phyloP scores from a whole-genome alignment of 495 filamentous ascomycete genomes.

The Lasiosphaeria miniovina region DNA sequence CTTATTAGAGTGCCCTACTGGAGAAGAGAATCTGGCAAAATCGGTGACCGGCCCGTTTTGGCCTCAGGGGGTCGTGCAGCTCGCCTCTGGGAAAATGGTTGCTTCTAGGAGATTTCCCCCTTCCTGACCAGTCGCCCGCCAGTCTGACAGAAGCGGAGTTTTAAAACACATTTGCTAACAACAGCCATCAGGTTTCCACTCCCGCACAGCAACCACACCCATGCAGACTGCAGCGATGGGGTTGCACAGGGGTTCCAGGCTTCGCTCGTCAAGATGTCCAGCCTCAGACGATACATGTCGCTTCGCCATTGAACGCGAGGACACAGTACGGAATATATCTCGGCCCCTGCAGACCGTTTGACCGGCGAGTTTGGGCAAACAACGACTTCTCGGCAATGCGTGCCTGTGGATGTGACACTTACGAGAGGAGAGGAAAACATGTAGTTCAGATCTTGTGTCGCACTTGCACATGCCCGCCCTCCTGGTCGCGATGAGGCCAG shows the following conservation, averaged over 20 bases:
- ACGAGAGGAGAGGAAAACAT: background rate
- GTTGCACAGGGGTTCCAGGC: slow-evolving; percentile 1
- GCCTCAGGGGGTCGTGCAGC: slow-evolving; percentile 15
- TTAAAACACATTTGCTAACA: background rate
- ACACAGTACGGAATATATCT: background rate
- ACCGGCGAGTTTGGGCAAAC: background rate
- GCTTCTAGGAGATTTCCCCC: no score
- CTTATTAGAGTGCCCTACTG: slow-evolving; percentile 11
- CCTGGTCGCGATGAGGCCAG: background rate
- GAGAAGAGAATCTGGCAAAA: slow-evolving; percentile 41
- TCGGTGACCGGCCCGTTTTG: slow-evolving; percentile 45
- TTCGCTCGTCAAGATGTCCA: background rate
- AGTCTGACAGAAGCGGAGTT: background rate
- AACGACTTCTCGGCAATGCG: background rate
- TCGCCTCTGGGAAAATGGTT: slow-evolving; percentile 5
- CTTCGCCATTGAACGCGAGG: background rate
- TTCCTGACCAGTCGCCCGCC: background rate
- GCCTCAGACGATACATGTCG: background rate
- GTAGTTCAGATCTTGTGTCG: background rate
- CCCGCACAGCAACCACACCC: background rate
- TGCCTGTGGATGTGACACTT: background rate
- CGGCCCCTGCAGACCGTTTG: background rate
- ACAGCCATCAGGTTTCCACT: background rate
- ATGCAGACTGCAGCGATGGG: background rate
- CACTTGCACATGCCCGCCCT: background rate